Base-by-base conservation (phyloP, 2,329 filamentous ascomycete species). In the Raffaelea arxii region DNA sequence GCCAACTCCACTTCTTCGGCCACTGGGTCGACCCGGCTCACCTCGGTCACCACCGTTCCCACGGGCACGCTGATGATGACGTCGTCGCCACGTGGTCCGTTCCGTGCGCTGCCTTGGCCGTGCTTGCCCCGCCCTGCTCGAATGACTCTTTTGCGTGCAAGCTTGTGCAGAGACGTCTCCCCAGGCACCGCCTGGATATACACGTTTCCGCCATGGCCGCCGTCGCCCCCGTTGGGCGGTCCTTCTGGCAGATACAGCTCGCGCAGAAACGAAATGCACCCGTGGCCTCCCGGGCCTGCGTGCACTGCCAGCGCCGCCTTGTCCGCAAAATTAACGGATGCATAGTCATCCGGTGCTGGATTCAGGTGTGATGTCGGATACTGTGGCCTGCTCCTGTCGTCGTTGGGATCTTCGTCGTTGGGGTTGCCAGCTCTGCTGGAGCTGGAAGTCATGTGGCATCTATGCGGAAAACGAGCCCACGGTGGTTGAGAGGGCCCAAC, bases 131-230 rank as follows among this genome's bases (percentile, higher is more conserved):
- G 71, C 2, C 81, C 82, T 0, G 86, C 87, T 49, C 84, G 82
- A 43, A 91, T 65, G 46, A 88, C 77, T 2, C 86, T 80, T 54
- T 83, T 73, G 36, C 91, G 75, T 1, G 87, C 84, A 10, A 98
- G 72, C 66, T 96, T 97, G 67, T 97, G 90, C 51, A 98, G 68
- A 45, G 88, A 95, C 0, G 89, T 97, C 65, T 97, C 86, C 49
- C 89, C 88, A 46, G 85, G 81, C 2, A 94, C 80, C 7, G 92
- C 90, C 65, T 97, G 91, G 48, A 98, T 94, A 63, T 94, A 97
- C 54, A 98, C 73, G 57, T 85, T 94, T 35, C 92, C 92, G 51
- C 92, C 92, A 47, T 80, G 84, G 4, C 92, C 92, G 37, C 92
- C 92, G 60, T 98, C 89, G 49, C 92, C 92, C 42, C 92, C 92